Conservation (phyloP, 1,139 yeast genomes). For the Yamadazyma diospyri region DNA sequence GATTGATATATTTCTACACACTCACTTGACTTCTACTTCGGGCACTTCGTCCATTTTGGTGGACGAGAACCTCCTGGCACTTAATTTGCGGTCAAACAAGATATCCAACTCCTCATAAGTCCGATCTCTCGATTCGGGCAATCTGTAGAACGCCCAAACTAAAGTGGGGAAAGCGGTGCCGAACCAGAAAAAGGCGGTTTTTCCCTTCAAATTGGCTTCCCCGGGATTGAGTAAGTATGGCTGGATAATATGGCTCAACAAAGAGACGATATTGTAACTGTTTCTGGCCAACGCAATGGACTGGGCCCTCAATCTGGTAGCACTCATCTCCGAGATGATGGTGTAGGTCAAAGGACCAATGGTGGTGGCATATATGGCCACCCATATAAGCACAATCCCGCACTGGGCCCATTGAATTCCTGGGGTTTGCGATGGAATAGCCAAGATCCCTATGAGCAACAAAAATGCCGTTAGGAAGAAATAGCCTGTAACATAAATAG, state of each 20-base stretch:
- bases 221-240: constrained; percentile 22
- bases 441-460: constrained; percentile 42
- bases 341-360: constrained; percentile 22
- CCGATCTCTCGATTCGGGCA: constrained; percentile 21
- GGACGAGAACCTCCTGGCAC: constrained; percentile 12
- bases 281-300: constrained; percentile 21
- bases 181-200: constrained; percentile 28
- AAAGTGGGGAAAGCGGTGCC: constrained; percentile 27
- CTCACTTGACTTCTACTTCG: constrained; percentile 7
- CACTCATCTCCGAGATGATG: constrained; percentile 19
- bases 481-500: constrained; percentile 23
- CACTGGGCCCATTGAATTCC: constrained; percentile 20
- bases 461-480: constrained; percentile 23
- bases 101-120: constrained; percentile 21
- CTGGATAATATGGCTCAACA: constrained; percentile 16
- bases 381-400: constrained; percentile 18
- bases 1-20: neutral
- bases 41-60: constrained; percentile 9
- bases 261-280: constrained; percentile 15
- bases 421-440: constrained; percentile 23
- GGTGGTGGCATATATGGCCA: constrained; percentile 17
- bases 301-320: constrained; percentile 21
- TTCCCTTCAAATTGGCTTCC: constrained; percentile 19
- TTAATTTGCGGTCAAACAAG: constrained; percentile 16
- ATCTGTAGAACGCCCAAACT: constrained; percentile 18